Percentiles rank a stretch among this genome's conserved stretches.
Evolutionary conservation across 768 basidiomycete species (phyloP).

Genomic region (Naganishia vishniacii): DNA sequence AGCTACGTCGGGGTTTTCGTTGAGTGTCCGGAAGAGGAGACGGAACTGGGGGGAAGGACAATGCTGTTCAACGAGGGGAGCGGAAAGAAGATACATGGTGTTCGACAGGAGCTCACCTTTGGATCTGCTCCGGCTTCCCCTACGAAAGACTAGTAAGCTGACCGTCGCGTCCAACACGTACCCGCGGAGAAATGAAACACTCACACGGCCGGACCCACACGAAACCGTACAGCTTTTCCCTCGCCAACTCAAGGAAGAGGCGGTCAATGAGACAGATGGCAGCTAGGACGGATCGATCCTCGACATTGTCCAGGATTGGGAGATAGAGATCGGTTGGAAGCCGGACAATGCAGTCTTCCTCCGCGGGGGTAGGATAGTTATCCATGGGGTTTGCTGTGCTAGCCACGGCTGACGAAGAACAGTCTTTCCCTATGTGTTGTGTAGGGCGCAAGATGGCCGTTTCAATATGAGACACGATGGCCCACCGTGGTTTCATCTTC

Average conservation of each 20-base stretch:
- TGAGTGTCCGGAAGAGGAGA: slow-evolving; percentile 17
- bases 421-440: too few relatives aligned
- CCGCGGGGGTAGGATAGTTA: not conserved
- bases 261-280: slow-evolving; percentile 14
- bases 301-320: slow-evolving; percentile 19
- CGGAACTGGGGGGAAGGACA: slow-evolving; percentile 17
- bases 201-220: slow-evolving; percentile 27
- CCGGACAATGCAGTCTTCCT: not conserved
- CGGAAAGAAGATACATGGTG: too few relatives aligned
- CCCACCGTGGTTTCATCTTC: too few relatives aligned
- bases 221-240: slow-evolving; percentile 20
- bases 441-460: too few relatives aligned
- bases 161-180: not conserved
- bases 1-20: slow-evolving; percentile 7
- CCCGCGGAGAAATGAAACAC: too few relatives aligned
- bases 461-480: too few relatives aligned
- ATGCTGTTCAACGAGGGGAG: too few relatives aligned
- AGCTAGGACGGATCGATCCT: slow-evolving; percentile 10
- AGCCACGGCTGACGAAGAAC: too few relatives aligned
- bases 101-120: not conserved
- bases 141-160: not conserved
- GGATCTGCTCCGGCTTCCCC: slow-evolving; percentile 18
- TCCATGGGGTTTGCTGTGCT: too few relatives aligned
- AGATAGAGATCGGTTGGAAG: slow-evolving; percentile 20
- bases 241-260: slow-evolving; percentile 23